These are phyloP conservation scores for Chaetomiaceae sp. DNA, from an alignment of 2,329 filamentous ascomycete genomes.

Conservation along the genomic window DNA sequence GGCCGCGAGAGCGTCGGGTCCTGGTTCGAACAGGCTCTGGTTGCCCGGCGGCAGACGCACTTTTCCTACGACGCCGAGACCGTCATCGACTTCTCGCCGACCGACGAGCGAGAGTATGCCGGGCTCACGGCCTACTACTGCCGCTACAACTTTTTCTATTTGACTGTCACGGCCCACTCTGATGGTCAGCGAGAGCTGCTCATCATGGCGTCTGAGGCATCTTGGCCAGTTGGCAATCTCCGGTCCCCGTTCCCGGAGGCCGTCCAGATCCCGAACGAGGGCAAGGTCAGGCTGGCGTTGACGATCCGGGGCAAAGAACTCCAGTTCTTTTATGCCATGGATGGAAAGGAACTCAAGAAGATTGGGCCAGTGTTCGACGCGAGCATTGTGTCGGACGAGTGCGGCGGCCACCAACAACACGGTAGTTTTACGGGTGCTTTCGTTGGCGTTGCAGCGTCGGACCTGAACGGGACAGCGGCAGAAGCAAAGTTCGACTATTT, in stretches of 20 bases:
- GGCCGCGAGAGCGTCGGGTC: slow-evolving; percentile 53
- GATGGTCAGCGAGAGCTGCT: slow-evolving; percentile 55
- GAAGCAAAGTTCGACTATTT: slow-evolving; percentile 50
- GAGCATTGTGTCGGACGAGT: slow-evolving; percentile 58
- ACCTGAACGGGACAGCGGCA: slow-evolving; percentile 48
- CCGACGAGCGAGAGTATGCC: slow-evolving; percentile 57
- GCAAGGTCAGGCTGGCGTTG: slow-evolving; percentile 50
- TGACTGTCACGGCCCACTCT: slow-evolving; percentile 53
- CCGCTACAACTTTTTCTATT: slow-evolving; percentile 62
- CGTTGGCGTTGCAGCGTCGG: slow-evolving; percentile 52
- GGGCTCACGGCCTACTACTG: slow-evolving; percentile 60
- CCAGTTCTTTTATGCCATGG: slow-evolving; percentile 55
- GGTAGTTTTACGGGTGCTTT: slow-evolving; percentile 63
- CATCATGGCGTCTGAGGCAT: slow-evolving; percentile 53
- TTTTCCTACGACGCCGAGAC: slow-evolving; percentile 61
- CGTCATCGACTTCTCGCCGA: slow-evolving; percentile 47
- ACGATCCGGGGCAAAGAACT: slow-evolving; percentile 47
- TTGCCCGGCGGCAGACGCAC: slow-evolving; percentile 52
- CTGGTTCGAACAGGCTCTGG: slow-evolving; percentile 56
- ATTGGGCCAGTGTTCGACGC: slow-evolving; percentile 56
- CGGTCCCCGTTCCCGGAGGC: slow-evolving; percentile 38
- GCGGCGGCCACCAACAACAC: slow-evolving; percentile 56
- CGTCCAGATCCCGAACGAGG: slow-evolving; percentile 48
- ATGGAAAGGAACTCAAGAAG: slow-evolving; percentile 40
- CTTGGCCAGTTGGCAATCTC: slow-evolving; percentile 50